Evolutionary conservation across 2,329 filamentous ascomycete species (phyloP).

Genomic region (Salinomyces thailandicus): DNA sequence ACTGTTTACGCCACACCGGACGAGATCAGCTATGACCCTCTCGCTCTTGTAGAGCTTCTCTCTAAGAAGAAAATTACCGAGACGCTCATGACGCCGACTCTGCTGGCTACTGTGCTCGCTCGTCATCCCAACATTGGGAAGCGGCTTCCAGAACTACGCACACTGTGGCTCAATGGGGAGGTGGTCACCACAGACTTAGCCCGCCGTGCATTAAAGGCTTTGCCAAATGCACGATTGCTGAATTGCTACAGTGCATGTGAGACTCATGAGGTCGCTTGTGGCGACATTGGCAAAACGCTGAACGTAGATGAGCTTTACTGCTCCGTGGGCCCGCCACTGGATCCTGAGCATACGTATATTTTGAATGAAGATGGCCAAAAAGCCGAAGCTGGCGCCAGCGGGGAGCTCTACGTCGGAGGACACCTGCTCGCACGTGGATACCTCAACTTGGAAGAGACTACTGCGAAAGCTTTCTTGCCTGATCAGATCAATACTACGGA

Average conservation of each 20-base stretch:
- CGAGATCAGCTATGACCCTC: conserved; percentile 66
- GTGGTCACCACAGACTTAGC: conserved; percentile 71
- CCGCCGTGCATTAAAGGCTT: conserved; percentile 53
- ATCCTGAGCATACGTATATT: conserved; percentile 60
- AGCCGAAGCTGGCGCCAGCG: conserved; percentile 51
- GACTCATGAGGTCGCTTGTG: conserved; percentile 69
- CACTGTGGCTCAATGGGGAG: conserved; percentile 72
- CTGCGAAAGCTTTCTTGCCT: conserved; percentile 57
- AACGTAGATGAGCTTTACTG: conserved; percentile 56
- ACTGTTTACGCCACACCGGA: conserved; percentile 68
- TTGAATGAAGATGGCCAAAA: conserved; percentile 57
- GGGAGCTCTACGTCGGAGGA: conserved; percentile 70
- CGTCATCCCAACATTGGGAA: conserved; percentile 55
- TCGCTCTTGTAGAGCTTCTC: conserved; percentile 61
- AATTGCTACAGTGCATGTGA: conserved; percentile 79
- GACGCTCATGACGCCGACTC: conserved; percentile 73
- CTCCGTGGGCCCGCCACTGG: conserved; percentile 60
- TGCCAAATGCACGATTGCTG: conserved; percentile 59
- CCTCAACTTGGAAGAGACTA: conserved; percentile 68
- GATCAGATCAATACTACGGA: conserved; percentile 50
- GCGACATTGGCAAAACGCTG: conserved; percentile 58
- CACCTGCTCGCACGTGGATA: conserved; percentile 63
- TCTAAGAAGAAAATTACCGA: conserved; percentile 58
- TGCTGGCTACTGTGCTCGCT: conserved; percentile 62
- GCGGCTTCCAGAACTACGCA: conserved; percentile 55